These are phyloP conservation scores for Penicillium samsonianum DNA, from an alignment of 495 filamentous ascomycete genomes.

Conservation along the genomic window DNA sequence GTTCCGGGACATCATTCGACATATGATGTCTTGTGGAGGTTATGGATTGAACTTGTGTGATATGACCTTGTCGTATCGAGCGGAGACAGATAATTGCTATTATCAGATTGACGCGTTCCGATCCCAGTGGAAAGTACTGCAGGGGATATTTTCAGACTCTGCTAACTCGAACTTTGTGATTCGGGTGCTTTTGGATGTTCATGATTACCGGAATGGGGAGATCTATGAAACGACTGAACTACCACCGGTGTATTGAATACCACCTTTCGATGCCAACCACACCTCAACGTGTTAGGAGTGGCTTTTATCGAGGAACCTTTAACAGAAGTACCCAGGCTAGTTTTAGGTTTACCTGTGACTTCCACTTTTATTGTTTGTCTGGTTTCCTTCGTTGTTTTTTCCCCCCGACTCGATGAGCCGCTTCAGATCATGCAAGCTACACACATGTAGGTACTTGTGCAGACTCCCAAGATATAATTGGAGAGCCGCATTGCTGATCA, in stretches of 20 bases:
- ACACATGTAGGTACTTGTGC: too few species aligned
- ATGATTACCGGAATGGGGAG: background rate
- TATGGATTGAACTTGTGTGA: background rate
- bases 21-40: background rate
- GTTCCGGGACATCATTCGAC: background rate
- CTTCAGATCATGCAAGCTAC: background rate
- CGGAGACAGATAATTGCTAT: background rate
- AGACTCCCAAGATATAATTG: background rate
- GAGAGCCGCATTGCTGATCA: background rate
- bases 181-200: background rate
- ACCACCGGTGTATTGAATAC: background rate
- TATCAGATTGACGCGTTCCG: background rate
- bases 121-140: conserved; percentile 4
- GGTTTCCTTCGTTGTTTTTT: background rate
- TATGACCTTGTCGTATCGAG: background rate
- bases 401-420: background rate
- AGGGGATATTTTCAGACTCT: background rate
- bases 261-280: background rate
- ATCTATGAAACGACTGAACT: background rate
- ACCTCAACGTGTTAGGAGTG: background rate
- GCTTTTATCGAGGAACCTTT: background rate
- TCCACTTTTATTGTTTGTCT: background rate
- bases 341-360: background rate
- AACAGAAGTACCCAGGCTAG: background rate
- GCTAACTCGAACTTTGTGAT: conserved; percentile 1